Evolutionary conservation across 2,329 filamentous ascomycete species (phyloP), one percentile per base, ranked within the genome.

Genomic region (Thelonectria rubi): DNA sequence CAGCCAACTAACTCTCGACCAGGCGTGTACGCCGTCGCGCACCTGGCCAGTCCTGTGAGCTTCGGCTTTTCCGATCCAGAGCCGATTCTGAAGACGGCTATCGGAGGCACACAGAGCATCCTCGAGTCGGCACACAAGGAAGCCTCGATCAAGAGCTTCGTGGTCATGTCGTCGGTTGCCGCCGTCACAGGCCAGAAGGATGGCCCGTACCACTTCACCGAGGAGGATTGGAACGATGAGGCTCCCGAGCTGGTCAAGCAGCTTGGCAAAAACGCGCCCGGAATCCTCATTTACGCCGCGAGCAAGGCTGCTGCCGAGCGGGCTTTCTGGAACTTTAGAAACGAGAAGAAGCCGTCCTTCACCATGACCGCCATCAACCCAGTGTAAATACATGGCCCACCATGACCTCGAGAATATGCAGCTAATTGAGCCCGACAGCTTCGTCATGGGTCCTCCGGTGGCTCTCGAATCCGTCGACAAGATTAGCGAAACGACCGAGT

Each of bases 141-240:
- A 45, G 18, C 63, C 5, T 69, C 67, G 2, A 26, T 72, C 21
- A 72, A 69, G 21, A 66, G 65, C 1, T 63, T 72, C 15, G 64
- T 71, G 4, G 46, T 71, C 26, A 72, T 71, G 68, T 72, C 69
- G 1, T 71, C 70, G 0, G 58, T 69, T 32, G 69, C 69, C 17
- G 63, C 69, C 17, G 60, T 71, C 1, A 5, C 18, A 3, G 45
- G 45, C 3, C 18, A 47, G 0, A 65, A 54, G 9, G 14, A 62
- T 8, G 47, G 51, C 2, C 62, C 69, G 0, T n/a, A 51, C 32
- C 34, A 51, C 21, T 69, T 71, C 37, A 71, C 69, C 1, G 69
- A 71, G 40, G 58, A 51, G 18, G 69, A 71, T 18, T 71, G 69
- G 69, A 71, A 70, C n/a, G 55, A 63, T 24, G 57, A 55, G 10